phyloP scores from a whole-genome alignment of 108 stramenopile genomes.

The Discostella stelligeroides region DNA sequence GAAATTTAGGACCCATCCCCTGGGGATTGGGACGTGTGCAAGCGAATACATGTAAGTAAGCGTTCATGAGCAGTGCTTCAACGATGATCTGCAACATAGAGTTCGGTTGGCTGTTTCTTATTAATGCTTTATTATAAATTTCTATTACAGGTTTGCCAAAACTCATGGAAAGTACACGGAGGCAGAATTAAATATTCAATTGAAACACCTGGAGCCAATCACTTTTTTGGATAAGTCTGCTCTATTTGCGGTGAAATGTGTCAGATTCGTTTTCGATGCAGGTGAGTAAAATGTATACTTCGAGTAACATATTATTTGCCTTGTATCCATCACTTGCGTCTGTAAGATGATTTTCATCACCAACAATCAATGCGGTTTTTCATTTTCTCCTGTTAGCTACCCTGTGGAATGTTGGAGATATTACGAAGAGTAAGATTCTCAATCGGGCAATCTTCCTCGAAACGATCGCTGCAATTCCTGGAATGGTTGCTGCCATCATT shows the following conservation, averaged over 20 bases:
- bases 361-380: too few species aligned
- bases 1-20: conserved; percentile 40
- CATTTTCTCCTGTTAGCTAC: conserved; percentile 5
- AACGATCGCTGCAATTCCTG: conserved; percentile 91
- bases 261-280: conserved; percentile 69
- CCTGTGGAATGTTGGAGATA: conserved; percentile 63
- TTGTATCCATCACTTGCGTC: neutral
- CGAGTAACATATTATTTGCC: neutral
- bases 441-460: conserved; percentile 86
- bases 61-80: neutral
- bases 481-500: conserved; percentile 85
- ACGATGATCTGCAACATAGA: too few species aligned
- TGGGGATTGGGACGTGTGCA: conserved; percentile 55
- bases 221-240: conserved; percentile 58
- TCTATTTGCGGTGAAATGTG: conserved; percentile 59
- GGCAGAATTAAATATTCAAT: conserved; percentile 69
- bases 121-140: too few species aligned
- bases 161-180: conserved; percentile 68
- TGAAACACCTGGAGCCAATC: conserved; percentile 67
- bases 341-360: neutral
- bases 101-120: too few species aligned
- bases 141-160: conserved; percentile 54
- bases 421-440: conserved; percentile 70
- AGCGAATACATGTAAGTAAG: conserved; percentile 45
- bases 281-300: conserved; percentile 24